Conservation (phyloP, 2,329 filamentous ascomycete genomes). For the Stylonectria norvegica region DNA sequence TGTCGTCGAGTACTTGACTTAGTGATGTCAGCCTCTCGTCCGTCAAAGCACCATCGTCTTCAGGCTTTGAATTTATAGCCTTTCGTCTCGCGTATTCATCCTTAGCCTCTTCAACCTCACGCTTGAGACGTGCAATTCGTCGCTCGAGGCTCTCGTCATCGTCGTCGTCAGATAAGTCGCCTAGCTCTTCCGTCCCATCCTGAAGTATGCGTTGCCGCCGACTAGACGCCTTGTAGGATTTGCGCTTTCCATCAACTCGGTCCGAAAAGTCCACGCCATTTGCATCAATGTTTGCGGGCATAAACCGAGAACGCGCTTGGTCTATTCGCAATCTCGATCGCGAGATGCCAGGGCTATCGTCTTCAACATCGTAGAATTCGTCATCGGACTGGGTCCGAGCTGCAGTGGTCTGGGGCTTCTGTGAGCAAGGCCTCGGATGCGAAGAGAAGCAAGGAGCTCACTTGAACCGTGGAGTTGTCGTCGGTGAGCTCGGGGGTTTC, state of each 20-base stretch:
- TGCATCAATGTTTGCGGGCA: conserved; percentile 71
- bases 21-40: conserved; percentile 56
- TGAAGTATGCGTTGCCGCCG: conserved; percentile 61
- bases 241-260: conserved; percentile 75
- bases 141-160: conserved; percentile 72
- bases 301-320: conserved; percentile 76
- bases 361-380: conserved; percentile 60
- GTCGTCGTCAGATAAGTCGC: conserved; percentile 70
- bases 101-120: conserved; percentile 76
- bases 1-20: conserved; percentile 67
- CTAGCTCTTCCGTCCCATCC: conserved; percentile 64
- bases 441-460: conserved; percentile 43
- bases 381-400: conserved; percentile 57
- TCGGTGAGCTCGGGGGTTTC: conserved; percentile 92
- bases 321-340: conserved; percentile 72
- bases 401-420: conserved; percentile 46
- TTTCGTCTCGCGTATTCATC: conserved; percentile 56
- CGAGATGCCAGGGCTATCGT: conserved; percentile 66
- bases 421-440: conserved; percentile 21
- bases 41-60: conserved; percentile 42
- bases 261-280: conserved; percentile 85
- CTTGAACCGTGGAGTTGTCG: conserved; percentile 80
- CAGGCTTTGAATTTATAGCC: conserved; percentile 41
- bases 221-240: conserved; percentile 75
- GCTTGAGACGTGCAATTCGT: conserved; percentile 76